Evolutionary conservation across 2,329 filamentous ascomycete genomes (phyloP).

Genomic region (Aphanocladium album): DNA sequence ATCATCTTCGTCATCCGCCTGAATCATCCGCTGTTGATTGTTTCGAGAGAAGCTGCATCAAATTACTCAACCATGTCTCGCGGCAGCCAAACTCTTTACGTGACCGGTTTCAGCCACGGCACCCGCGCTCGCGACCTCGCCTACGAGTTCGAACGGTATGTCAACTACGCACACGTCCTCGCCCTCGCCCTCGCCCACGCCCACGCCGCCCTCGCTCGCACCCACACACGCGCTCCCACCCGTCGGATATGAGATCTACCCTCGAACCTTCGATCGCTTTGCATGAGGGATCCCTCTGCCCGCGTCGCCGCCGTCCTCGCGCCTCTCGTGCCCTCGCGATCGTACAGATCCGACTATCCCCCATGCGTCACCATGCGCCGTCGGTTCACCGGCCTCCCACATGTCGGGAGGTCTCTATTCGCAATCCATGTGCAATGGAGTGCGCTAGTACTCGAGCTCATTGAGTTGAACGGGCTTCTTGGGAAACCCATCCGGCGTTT

Average conservation of each 20-base stretch:
- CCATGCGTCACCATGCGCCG: background rate
- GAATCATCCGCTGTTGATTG: conserved; percentile 7
- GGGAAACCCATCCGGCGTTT: background rate
- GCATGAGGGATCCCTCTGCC: conserved; percentile 30
- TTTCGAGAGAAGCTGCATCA: conserved; percentile 1
- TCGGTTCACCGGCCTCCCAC: background rate
- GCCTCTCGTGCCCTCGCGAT: conserved; percentile 4
- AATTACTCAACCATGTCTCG: conserved; percentile 72
- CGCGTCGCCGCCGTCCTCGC: conserved; percentile 8
- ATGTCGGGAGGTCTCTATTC: background rate
- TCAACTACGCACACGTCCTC: conserved; percentile 50
- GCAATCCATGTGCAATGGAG: conserved; percentile 4
- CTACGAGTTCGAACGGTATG: conserved; percentile 99
- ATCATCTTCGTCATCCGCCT: background rate
- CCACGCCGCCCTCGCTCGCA: conserved; percentile 44
- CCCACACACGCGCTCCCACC: conserved; percentile 20
- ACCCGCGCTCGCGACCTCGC: conserved; percentile 98
- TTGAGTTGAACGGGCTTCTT: conserved; percentile 6
- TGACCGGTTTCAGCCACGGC: conserved; percentile 98
- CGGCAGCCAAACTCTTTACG: conserved; percentile 90
- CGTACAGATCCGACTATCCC: background rate
- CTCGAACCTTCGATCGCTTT: conserved; percentile 29
- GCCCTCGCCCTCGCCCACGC: conserved; percentile 34
- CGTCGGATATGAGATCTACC: conserved; percentile 22
- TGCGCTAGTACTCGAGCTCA: conserved; percentile 4